Evolutionary conservation across 2,329 filamentous ascomycete genomes (phyloP).

Genomic region (Aspergillus neoniger): DNA sequence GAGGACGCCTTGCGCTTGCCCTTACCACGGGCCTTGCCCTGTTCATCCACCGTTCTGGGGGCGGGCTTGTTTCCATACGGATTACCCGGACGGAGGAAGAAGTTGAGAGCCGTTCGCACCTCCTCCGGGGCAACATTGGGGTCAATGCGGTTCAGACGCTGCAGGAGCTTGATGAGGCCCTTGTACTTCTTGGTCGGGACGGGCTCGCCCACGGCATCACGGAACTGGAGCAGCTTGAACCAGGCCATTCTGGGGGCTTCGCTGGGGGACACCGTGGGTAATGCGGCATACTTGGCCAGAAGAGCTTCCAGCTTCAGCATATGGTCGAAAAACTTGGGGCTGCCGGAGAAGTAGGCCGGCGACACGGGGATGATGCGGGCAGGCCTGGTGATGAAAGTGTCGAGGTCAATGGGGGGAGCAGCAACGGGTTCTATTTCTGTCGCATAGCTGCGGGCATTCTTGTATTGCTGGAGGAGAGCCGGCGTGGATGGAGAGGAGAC

Average conservation of each 20-base stretch:
- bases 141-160: conserved; percentile 82
- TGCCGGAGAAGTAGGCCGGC: conserved; percentile 91
- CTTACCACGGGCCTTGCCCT: conserved; percentile 75
- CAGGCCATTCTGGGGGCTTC: conserved; percentile 76
- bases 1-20: conserved; percentile 86
- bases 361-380: conserved; percentile 80
- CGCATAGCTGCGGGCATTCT: conserved; percentile 30
- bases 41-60: conserved; percentile 68
- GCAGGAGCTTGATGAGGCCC: conserved; percentile 72
- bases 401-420: conserved; percentile 39
- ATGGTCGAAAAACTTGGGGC: conserved; percentile 82
- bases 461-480: conserved; percentile 19
- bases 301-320: conserved; percentile 73
- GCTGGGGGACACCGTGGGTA: conserved; percentile 67
- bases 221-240: conserved; percentile 77
- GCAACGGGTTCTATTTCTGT: conserved; percentile 28
- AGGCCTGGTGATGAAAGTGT: conserved; percentile 36
- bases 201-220: conserved; percentile 67
- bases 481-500: conserved; percentile 18
- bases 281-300: conserved; percentile 67
- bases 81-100: conserved; percentile 75
- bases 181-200: conserved; percentile 78
- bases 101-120: conserved; percentile 64
- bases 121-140: conserved; percentile 72
- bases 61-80: conserved; percentile 65